Conservation (phyloP, 2,329 filamentous ascomycete species). For the Alternaria sp. region DNA sequence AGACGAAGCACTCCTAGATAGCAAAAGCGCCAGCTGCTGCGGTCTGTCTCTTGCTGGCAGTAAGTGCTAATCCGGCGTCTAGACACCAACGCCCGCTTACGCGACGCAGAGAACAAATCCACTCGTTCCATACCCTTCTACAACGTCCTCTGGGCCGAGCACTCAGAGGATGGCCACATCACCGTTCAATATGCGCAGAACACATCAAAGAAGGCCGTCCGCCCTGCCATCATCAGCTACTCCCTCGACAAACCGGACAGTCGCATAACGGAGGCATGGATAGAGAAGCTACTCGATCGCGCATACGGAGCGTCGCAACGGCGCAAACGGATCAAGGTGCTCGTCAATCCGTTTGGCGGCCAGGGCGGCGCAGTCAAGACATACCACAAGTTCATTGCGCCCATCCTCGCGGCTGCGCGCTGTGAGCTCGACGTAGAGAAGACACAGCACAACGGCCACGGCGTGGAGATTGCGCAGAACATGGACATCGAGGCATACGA, state of each 20-base stretch:
- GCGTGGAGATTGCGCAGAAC: slow-evolving; percentile 74
- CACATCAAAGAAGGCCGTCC: slow-evolving; percentile 63
- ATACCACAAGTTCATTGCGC: slow-evolving; percentile 77
- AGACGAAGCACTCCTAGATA: slow-evolving; percentile 63
- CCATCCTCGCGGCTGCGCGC: slow-evolving; percentile 80
- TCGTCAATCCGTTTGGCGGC: slow-evolving; percentile 91
- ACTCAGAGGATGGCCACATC: slow-evolving; percentile 63
- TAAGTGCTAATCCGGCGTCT: slow-evolving; percentile 32
- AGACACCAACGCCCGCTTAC: slow-evolving; percentile 10
- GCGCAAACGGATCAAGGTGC: slow-evolving; percentile 80
- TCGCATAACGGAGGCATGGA: slow-evolving; percentile 65
- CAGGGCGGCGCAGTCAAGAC: slow-evolving; percentile 76
- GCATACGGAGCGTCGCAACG: slow-evolving; percentile 74
- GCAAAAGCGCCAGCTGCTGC: slow-evolving; percentile 61
- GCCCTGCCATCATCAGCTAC: slow-evolving; percentile 68
- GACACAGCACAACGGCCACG: slow-evolving; percentile 78
- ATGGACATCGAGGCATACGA: slow-evolving; percentile 83
- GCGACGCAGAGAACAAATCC: slow-evolving; percentile 52
- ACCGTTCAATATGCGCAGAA: slow-evolving; percentile 74
- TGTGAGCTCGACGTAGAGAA: slow-evolving; percentile 76
- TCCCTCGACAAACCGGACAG: slow-evolving; percentile 60
- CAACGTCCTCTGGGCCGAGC: slow-evolving; percentile 82
- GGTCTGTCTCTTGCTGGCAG: slow-evolving; percentile 59
- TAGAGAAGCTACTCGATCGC: slow-evolving; percentile 67
- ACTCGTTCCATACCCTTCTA: slow-evolving; percentile 74